Percentiles rank a stretch among this genome's conserved stretches.
Conservation (phyloP, 1,139 yeast genomes). For the Pneumocystis jirovecii region DNA sequence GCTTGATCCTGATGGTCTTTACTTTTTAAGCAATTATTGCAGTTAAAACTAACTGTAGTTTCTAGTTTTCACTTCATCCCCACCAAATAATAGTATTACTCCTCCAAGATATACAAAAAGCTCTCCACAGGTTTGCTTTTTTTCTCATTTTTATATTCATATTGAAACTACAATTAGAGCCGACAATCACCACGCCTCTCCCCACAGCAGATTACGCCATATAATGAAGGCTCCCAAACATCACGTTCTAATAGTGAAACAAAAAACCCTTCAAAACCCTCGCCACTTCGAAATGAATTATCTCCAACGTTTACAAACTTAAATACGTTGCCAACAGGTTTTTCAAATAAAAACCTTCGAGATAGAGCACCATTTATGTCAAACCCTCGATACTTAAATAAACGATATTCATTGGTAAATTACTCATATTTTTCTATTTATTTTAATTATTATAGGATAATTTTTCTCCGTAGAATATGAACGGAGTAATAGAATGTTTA, state of each 20-base stretch:
- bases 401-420: not conserved
- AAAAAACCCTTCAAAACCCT: not conserved
- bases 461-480: not conserved
- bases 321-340: not conserved
- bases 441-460: not conserved
- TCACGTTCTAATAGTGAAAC: not conserved
- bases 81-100: not conserved
- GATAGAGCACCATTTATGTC: not conserved
- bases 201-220: not conserved
- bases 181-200: not conserved
- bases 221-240: not conserved
- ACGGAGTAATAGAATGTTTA: not conserved
- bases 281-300: not conserved
- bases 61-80: not conserved
- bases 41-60: not conserved
- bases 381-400: not conserved
- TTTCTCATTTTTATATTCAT: not conserved
- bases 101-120: constrained; percentile 1
- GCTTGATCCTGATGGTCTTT: constrained; percentile 1
- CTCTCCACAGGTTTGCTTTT: not conserved
- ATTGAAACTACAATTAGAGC: not conserved
- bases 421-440: not conserved
- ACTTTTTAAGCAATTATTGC: not conserved
- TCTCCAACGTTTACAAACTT: not conserved
- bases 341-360: not conserved